A percentile compares a stretch with the other conserved stretches of the same genome.
Evolutionary conservation across 2,329 filamentous ascomycete species (phyloP).

Genomic region (Apiospora marii): DNA sequence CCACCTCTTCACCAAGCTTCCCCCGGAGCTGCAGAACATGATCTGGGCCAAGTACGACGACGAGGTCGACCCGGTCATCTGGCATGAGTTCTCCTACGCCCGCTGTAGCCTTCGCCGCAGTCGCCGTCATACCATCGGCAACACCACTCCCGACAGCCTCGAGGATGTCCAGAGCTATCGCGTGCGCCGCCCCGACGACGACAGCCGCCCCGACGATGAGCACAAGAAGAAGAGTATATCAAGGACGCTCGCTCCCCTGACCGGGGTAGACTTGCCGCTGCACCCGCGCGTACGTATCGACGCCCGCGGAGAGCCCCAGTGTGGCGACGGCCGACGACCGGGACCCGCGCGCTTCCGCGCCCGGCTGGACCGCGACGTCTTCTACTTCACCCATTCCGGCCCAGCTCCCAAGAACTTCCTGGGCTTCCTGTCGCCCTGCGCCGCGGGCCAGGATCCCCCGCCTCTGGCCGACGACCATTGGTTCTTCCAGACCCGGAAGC

Average conservation of each 20-base stretch:
- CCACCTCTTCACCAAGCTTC: neutral
- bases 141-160: neutral
- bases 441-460: neutral
- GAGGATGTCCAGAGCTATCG: neutral
- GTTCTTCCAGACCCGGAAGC: neutral
- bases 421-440: neutral
- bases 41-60: neutral
- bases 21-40: neutral
- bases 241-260: neutral
- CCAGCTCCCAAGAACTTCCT: neutral
- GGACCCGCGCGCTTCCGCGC: neutral
- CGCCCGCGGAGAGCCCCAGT: neutral
- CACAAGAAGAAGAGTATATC: neutral
- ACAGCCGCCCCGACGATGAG: neutral
- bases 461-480: neutral
- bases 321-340: neutral
- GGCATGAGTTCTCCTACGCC: neutral
- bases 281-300: neutral
- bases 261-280: neutral
- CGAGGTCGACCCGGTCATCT: neutral
- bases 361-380: neutral
- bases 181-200: neutral
- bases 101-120: no score
- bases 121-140: neutral
- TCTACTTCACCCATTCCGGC: neutral